Evolutionary conservation across 1,284 basidiomycete species (phyloP).

Genomic region (Xerocomus cyaneibrunnescens): DNA sequence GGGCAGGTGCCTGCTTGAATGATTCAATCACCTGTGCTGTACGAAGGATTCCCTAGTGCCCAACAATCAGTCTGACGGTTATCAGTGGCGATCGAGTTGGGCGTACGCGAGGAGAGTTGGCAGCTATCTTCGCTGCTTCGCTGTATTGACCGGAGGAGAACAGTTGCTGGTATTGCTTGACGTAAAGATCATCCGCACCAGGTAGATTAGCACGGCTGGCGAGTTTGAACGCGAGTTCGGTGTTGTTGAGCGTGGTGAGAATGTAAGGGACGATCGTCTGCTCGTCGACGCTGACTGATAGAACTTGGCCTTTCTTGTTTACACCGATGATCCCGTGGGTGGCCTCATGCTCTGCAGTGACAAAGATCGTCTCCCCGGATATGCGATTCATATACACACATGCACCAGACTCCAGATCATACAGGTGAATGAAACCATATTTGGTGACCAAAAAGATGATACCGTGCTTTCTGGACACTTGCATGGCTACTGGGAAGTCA

Average conservation of each 20-base stretch:
- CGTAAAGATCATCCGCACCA: conserved; percentile 96
- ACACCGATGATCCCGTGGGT: conserved; percentile 97
- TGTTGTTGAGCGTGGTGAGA: conserved; percentile 92
- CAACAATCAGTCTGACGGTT: conserved; percentile 8
- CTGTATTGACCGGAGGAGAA: conserved; percentile 90
- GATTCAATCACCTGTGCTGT: conserved; percentile 97
- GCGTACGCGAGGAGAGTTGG: conserved; percentile 87
- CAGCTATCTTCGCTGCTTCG: conserved; percentile 98
- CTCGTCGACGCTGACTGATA: conserved; percentile 97
- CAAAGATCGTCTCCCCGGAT: conserved; percentile 99
- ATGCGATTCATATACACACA: conserved; percentile 99
- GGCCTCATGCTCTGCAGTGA: conserved; percentile 94
- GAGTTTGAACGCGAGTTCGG: conserved; percentile 97
- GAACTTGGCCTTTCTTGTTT: conserved; percentile 99
- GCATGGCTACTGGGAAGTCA: conserved; percentile 99
- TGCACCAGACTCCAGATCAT: conserved; percentile 97
- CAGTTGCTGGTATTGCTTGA: conserved; percentile 93
- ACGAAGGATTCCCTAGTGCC: conserved; percentile 86
- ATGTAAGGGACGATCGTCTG: conserved; percentile 96
- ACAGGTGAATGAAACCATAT: conserved; percentile 99
- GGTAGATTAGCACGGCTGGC: conserved; percentile 97
- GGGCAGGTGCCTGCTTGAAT: conserved; percentile 94
- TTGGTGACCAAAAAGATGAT: conserved; percentile 99
- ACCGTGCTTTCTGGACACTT: conserved; percentile 96
- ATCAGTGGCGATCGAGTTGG: not conserved